These are phyloP conservation scores for Cruciata laevipes DNA, from an alignment of 257 asterid species.

Conservation along the genomic window DNA sequence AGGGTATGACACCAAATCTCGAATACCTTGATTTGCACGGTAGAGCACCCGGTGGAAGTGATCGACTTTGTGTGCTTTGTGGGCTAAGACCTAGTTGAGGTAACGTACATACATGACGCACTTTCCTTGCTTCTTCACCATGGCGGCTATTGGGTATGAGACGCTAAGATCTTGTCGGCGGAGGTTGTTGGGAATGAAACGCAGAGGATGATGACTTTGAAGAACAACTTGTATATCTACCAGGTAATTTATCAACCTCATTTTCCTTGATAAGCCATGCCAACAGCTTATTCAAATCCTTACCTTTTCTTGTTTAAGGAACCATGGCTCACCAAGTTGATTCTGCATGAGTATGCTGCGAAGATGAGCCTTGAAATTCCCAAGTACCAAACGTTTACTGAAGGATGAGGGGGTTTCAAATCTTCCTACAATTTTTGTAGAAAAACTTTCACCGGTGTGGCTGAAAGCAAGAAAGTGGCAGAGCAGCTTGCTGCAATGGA, in stretches of 20 bases:
- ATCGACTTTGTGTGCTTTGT: too few relatives aligned
- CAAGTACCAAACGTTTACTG: constrained; percentile 14
- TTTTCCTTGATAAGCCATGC: neutral
- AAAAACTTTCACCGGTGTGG: constrained; percentile 22
- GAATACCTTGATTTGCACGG: too few relatives aligned
- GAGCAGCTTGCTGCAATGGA: constrained; percentile 24
- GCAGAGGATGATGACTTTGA: too few relatives aligned
- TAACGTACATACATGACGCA: too few relatives aligned
- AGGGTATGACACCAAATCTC: too few relatives aligned
- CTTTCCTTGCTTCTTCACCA: too few relatives aligned
- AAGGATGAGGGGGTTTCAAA: constrained; percentile 13
- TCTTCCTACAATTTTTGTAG: constrained; percentile 20
- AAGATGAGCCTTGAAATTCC: constrained; percentile 22
- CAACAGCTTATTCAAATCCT: neutral
- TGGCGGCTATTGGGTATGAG: too few relatives aligned
- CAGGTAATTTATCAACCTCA: constrained; percentile 12
- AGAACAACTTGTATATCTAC: constrained; percentile 10
- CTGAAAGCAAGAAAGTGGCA: constrained; percentile 29
- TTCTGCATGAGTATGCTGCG: constrained; percentile 28
- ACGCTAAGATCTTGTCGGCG: too few relatives aligned
- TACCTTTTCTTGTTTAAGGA: constrained; percentile 10
- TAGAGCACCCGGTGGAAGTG: too few relatives aligned
- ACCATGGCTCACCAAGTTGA: constrained; percentile 22
- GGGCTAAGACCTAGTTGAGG: too few relatives aligned
- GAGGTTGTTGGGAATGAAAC: too few relatives aligned